Conservation (phyloP, 495 filamentous ascomycete species). For the Aspergillus taichungensis region DNA sequence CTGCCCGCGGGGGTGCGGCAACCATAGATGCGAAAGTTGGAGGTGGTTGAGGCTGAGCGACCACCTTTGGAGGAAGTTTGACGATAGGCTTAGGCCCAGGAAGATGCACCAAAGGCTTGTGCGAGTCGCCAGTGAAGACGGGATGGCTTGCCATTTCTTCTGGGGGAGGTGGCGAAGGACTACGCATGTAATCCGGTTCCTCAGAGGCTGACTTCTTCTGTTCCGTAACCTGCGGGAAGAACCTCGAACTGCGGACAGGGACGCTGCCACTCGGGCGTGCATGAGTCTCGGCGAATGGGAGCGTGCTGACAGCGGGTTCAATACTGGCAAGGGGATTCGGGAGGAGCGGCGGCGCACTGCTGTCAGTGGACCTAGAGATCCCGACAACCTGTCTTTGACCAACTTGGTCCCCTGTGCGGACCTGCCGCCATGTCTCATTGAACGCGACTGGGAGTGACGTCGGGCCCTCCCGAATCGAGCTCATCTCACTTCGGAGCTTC, state of each 20-base stretch:
- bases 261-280: slow-evolving; percentile 30
- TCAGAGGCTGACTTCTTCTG: slow-evolving; percentile 29
- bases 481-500: slow-evolving; percentile 29
- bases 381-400: slow-evolving; percentile 32
- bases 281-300: slow-evolving; percentile 28
- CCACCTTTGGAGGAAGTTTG: slow-evolving; percentile 53
- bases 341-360: slow-evolving; percentile 16
- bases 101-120: slow-evolving; percentile 58
- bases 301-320: slow-evolving; percentile 28
- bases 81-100: slow-evolving; percentile 62
- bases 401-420: slow-evolving; percentile 38
- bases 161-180: slow-evolving; percentile 62
- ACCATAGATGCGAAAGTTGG: slow-evolving; percentile 50
- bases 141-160: slow-evolving; percentile 59
- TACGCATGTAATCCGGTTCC: slow-evolving; percentile 24
- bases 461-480: slow-evolving; percentile 27
- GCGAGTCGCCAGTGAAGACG: slow-evolving; percentile 56
- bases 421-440: slow-evolving; percentile 57
- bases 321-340: slow-evolving; percentile 27
- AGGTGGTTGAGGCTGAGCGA: slow-evolving; percentile 34
- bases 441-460: slow-evolving; percentile 38
- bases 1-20: slow-evolving; percentile 30
- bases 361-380: slow-evolving; percentile 22
- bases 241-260: slow-evolving; percentile 51
- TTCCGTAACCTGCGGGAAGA: slow-evolving; percentile 54